Evolutionary conservation across 306 rosid species (phyloP), one percentile per base, ranked within the genome.

Genomic region (Dalbergia cultrata): DNA sequence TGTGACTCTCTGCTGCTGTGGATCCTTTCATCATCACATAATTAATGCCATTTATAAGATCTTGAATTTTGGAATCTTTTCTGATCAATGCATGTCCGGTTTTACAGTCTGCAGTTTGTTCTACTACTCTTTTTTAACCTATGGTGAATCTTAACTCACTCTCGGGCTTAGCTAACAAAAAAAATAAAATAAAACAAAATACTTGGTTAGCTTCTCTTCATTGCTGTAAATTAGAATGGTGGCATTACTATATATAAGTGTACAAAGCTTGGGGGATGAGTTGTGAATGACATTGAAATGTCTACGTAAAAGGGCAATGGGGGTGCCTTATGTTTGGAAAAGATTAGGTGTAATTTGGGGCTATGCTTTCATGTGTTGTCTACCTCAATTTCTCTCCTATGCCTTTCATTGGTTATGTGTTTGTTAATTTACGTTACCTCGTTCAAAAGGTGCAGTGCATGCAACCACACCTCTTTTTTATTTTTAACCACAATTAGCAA

Each of bases 21-120:
- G 41, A 74, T 59, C 57, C 71, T 75, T 82, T 63, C 85, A 17
- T 71, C 72, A 50, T 72, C 75, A 60, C 10, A 82, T 76, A 41
- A 76, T 82, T 82, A 82, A 82, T 82, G 85, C 71, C 69, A 64
- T 71, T 77, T 71, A 71, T 54, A 43, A 33, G 44, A 47, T 66
- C 57, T 74, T 75, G 22, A 59, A 60, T 62, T 54, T 31, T 45
- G 16, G 81, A 76, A 82, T 75, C 81, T 75, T 75, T 82, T 63
- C 1, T 11, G 63, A 53, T 56, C 39, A 45, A 77, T 71, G 37
- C 63, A 52, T 49, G 5, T 19, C 56, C 44, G 2, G 6, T 62
- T 52, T 52, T 39, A 0, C 66, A 37, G 39, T 57, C 31, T 26
- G 31, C 31, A 26, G 31, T 75, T 37, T 44, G 50, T 44, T 37